Percentiles rank a stretch among this genome's conserved stretches.
These are phyloP conservation scores for Colletotrichum falcatum DNA, from an alignment of 2,329 filamentous ascomycete genomes.

Conservation along the genomic window DNA sequence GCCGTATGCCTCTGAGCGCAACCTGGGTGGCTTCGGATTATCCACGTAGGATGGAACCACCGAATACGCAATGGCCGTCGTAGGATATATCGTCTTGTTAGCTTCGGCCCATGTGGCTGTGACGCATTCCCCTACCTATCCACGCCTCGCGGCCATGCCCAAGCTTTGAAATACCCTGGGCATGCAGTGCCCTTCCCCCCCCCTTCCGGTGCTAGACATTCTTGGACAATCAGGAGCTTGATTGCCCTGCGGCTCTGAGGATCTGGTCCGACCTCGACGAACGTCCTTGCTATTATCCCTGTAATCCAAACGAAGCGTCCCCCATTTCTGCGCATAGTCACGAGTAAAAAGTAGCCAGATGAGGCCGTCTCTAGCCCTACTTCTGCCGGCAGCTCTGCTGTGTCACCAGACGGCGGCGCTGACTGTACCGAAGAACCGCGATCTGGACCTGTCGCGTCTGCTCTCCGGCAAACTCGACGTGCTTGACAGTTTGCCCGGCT, in stretches of 20 bases:
- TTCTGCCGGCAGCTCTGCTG: constrained; percentile 25
- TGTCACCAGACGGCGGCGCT: constrained; percentile 23
- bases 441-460: constrained; percentile 31
- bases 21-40: not conserved
- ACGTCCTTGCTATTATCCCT: not conserved
- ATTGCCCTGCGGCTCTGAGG: constrained; percentile 13
- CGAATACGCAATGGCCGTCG: constrained; percentile 17
- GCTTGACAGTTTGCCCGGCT: constrained; percentile 26
- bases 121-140: constrained; percentile 5
- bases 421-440: constrained; percentile 13
- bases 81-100: not conserved
- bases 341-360: not conserved
- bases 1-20: not conserved
- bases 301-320: not conserved
- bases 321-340: not conserved
- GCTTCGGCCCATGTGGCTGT: constrained; percentile 1
- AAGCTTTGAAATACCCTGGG: constrained; percentile 35
- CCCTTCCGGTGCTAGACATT: not conserved
- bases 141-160: constrained; percentile 3
- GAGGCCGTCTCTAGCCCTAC: constrained; percentile 18
- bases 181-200: not conserved
- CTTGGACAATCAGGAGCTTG: constrained; percentile 1
- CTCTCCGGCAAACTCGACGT: constrained; percentile 33
- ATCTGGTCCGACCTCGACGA: constrained; percentile 1
- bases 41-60: not conserved